Base-by-base conservation (phyloP, 2,329 filamentous ascomycete species). In the Cladosporium sp. region DNA sequence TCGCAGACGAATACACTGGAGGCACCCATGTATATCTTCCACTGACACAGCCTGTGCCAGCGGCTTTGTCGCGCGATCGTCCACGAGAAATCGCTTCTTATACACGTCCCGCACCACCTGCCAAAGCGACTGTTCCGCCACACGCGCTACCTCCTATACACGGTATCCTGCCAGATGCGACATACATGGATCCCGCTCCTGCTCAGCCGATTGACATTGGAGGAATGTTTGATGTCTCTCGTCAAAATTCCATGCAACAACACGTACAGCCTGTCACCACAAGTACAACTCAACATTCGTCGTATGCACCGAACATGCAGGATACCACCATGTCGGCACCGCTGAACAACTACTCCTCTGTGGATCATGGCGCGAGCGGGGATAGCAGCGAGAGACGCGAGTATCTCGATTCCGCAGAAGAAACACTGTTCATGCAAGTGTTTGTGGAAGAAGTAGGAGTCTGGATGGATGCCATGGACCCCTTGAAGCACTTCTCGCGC, bases 381-480 rank as follows among this genome's bases (percentile, higher is more conserved):
- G 51, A 60, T 30, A n/a, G 43, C 13, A 79, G 78, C 65, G 80
- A 81, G 60, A 78, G 79, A 32, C 80, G 86, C 43, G 86, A 91
- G 60, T 91, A 87, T 70, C 83, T 97, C 54, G 88, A 86, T 69
- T 87, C 86, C 3, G 85, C 88, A 11, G 91, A 96, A 65, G 92
- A 97, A 75, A 85, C 95, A 0, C 80, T 89, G n/a, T 93, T 93
- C 74, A 92, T 97, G 89, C 92, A 96, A 76, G 89, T 93, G 0
- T 98, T 96, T 75, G 89, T 96, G 7, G 91, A 96, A 73, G 91
- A 96, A 73, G 91, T 98, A 2, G 93, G 90, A 0, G 79, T 92
- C 3, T 97, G 94, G 92, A 96, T 98, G 91, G 94, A 97, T 78
- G 91, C 89, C 49, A 88, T 97, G 82, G 92, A 96, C 79, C 85